Percentiles rank a stretch among this genome's conserved stretches.
These are phyloP conservation scores for Penicillium steckii DNA, from an alignment of 495 filamentous ascomycete species.

Conservation along the genomic window DNA sequence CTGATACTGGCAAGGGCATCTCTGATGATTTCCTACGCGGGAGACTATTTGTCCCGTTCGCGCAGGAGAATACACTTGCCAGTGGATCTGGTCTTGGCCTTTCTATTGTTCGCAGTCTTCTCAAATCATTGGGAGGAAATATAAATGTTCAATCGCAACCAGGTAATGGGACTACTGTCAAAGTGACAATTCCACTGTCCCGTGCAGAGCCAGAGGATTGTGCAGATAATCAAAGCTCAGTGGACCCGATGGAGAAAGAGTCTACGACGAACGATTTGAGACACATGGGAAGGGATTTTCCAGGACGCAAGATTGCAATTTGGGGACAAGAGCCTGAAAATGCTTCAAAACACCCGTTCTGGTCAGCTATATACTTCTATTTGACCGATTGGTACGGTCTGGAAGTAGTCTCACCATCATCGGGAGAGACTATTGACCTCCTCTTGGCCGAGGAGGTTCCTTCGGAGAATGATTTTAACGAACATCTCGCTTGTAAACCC, in stretches of 20 bases:
- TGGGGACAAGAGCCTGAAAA: slow-evolving; percentile 25
- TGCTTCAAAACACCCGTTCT: slow-evolving; percentile 14
- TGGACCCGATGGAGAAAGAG: slow-evolving; percentile 11
- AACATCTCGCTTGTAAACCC: slow-evolving; percentile 1
- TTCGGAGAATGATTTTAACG: slow-evolving; percentile 6
- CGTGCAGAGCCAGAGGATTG: slow-evolving; percentile 20
- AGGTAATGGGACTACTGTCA: slow-evolving; percentile 49
- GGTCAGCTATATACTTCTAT: slow-evolving; percentile 27
- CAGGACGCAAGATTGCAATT: slow-evolving; percentile 32
- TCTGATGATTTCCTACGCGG: slow-evolving; percentile 40
- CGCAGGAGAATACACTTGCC: slow-evolving; percentile 46
- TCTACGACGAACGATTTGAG: slow-evolving; percentile 5
- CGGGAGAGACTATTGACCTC: slow-evolving; percentile 24
- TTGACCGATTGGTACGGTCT: slow-evolving; percentile 46
- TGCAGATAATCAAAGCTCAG: background rate
- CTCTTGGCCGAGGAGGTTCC: slow-evolving; percentile 34
- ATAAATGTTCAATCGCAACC: slow-evolving; percentile 41
- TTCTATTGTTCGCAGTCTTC: slow-evolving; percentile 42
- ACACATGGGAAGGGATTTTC: slow-evolving; percentile 20
- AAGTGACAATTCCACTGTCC: slow-evolving; percentile 41
- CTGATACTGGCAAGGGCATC: slow-evolving; percentile 37
- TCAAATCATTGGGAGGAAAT: slow-evolving; percentile 37
- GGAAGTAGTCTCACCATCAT: slow-evolving; percentile 28
- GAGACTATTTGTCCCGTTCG: slow-evolving; percentile 45
- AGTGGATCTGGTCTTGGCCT: slow-evolving; percentile 45